These are phyloP conservation scores for Paratrimastix pyriformis DNA, from an alignment of 78 protist genomes.

Conservation along the genomic window DNA sequence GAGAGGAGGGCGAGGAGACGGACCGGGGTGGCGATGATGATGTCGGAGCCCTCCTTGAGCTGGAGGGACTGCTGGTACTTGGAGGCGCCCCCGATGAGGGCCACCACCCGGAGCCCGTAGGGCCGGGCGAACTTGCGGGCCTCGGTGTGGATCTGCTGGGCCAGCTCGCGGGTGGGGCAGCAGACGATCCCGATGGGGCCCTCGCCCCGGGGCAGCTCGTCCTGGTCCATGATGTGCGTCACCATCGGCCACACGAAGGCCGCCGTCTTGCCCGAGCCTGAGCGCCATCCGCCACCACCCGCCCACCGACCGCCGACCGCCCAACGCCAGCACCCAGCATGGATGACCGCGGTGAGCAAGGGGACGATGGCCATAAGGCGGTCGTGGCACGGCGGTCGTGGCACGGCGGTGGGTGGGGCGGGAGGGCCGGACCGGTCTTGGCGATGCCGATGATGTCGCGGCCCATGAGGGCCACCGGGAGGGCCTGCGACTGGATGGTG, in stretches of 20 bases:
- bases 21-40: slow-evolving; percentile 17
- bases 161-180: slow-evolving; percentile 19
- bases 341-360: no score
- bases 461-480: slow-evolving; percentile 83
- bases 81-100: slow-evolving; percentile 1
- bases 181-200: neutral
- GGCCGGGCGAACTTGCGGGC: neutral
- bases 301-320: no score
- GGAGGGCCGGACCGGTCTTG: no score
- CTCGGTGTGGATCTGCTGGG: slow-evolving; percentile 6
- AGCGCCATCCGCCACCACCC: no score
- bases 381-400: no score
- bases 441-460: slow-evolving; percentile 79
- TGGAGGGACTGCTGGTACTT: neutral
- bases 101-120: neutral
- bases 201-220: neutral
- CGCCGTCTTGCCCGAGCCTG: slow-evolving; percentile 7
- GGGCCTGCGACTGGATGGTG: slow-evolving; percentile 81
- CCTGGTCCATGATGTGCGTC: neutral
- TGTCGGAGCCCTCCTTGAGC: neutral
- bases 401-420: no score
- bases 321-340: no score
- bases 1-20: no score
- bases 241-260: neutral
- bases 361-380: no score